These are phyloP conservation scores for Paraurostyla sp. DNA, from an alignment of 73 alveolate species.

Conservation along the genomic window DNA sequence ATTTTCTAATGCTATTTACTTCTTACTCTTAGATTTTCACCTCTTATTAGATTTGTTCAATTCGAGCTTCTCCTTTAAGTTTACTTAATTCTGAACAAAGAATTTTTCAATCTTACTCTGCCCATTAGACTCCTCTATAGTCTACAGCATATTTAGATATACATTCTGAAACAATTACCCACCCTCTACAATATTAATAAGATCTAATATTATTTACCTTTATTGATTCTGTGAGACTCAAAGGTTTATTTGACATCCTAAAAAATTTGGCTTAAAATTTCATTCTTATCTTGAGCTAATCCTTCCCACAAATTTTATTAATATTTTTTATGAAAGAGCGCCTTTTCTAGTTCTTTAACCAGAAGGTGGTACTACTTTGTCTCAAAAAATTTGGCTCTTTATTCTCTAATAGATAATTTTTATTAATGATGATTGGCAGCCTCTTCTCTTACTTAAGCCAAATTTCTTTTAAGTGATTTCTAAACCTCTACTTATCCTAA, in stretches of 20 bases:
- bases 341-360: not conserved
- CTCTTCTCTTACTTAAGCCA: not conserved
- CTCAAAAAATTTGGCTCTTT: not conserved
- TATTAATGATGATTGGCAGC: not conserved
- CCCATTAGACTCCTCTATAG: constrained; percentile 5
- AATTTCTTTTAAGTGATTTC: not conserved
- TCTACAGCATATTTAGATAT: not conserved
- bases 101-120: not conserved
- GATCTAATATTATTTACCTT: not conserved
- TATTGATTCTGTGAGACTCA: not conserved
- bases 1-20: no score
- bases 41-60: not conserved
- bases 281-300: not conserved
- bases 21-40: not conserved
- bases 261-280: not conserved
- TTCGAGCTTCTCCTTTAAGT: not conserved
- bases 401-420: not conserved
- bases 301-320: constrained; percentile 4
- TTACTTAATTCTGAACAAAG: not conserved
- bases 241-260: not conserved
- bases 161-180: not conserved
- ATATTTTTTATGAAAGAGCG: not conserved
- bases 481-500: not conserved
- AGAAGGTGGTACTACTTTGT: not conserved
- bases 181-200: not conserved